Base-by-base conservation (phyloP, 2,329 filamentous ascomycete species). In the Ophiostoma perfectum region DNA sequence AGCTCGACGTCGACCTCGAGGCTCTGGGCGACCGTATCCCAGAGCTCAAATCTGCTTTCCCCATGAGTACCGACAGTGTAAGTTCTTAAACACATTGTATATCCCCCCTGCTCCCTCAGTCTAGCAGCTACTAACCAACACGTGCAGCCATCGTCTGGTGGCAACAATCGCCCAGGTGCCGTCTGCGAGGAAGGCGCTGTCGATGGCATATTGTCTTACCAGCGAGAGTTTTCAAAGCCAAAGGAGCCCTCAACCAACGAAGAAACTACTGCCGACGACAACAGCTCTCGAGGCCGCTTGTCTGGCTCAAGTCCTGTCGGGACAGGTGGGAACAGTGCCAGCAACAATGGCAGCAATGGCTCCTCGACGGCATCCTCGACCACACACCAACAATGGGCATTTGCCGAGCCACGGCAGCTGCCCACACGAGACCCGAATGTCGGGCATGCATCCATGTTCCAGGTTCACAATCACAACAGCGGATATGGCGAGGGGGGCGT, bases 1-100 rank as follows among this genome's bases (percentile, higher is more conserved):
- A 98, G 77, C 82, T 98, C 5, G 93, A 98, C 73, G 90, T 97
- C 16, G 95, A 99, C 75, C 83, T 98, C 4, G 91, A 96, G 76
- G 88, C 87, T 11, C 82, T 92, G 39, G 87, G 88, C 12, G 78
- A 87, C 71, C 82, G 84, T 72, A 87, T 86, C 72, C 86, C 83
- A 8, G 86, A 83, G 70, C 80, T 88, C 27, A 83, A 80, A 72
- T 77, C 81, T 39, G 82, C 82, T 1, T 86, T 87, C 65, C 80
- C 83, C n/a, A 81, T 84, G 64, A 81, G 80, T 67, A 79, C 75
- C 39, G 82, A 85, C 63, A 82, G 78, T 60, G 84, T 86, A 79
- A 27, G 27, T 27, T n/a, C n/a, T n/a, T 27, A 27, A 27, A 27
- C 27, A 27, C 27, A 27, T 27, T 73, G 83, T 81, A 3, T 16